A percentile compares a stretch with the other conserved stretches of the same genome.
These are phyloP conservation scores for Pleurotus pulmonarius DNA, from an alignment of 768 basidiomycete genomes.

Conservation along the genomic window DNA sequence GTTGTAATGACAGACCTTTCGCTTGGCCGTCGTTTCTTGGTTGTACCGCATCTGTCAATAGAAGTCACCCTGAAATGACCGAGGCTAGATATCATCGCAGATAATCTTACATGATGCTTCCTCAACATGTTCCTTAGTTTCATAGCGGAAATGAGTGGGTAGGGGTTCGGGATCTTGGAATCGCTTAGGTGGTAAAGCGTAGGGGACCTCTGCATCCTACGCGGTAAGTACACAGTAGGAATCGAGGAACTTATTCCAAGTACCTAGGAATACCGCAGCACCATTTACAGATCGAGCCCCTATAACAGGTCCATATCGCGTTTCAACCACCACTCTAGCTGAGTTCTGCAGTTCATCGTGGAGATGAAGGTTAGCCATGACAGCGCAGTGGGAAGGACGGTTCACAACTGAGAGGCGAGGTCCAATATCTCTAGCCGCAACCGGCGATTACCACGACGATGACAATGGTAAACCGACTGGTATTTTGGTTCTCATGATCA, in stretches of 20 bases:
- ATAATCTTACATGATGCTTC: conserved; percentile 51
- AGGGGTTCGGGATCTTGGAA: conserved; percentile 63
- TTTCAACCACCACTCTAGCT: conserved; percentile 44
- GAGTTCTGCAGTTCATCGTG: conserved; percentile 50
- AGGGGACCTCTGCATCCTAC: conserved; percentile 58
- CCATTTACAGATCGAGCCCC: conserved; percentile 63
- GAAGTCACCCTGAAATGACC: not conserved
- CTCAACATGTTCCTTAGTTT: conserved; percentile 53
- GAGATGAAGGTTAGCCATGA: conserved; percentile 35
- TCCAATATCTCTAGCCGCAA: not conserved
- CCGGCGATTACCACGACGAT: not conserved
- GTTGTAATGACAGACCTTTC: conserved; percentile 29
- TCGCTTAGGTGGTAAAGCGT: conserved; percentile 59
- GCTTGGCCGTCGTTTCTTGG: conserved; percentile 66
- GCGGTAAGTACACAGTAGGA: not conserved
- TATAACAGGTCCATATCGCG: conserved; percentile 50
- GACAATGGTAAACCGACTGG: not conserved
- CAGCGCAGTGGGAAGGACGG: not conserved
- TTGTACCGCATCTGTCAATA: conserved; percentile 49
- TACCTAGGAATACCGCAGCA: conserved; percentile 63
- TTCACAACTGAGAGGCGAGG: not conserved
- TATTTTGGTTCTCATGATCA: not conserved
- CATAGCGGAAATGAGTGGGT: conserved; percentile 51
- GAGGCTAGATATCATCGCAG: not conserved
- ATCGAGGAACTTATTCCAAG: not conserved